phyloP scores from a whole-genome alignment of 1,284 basidiomycete genomes.

The Trichosporon sp. region DNA sequence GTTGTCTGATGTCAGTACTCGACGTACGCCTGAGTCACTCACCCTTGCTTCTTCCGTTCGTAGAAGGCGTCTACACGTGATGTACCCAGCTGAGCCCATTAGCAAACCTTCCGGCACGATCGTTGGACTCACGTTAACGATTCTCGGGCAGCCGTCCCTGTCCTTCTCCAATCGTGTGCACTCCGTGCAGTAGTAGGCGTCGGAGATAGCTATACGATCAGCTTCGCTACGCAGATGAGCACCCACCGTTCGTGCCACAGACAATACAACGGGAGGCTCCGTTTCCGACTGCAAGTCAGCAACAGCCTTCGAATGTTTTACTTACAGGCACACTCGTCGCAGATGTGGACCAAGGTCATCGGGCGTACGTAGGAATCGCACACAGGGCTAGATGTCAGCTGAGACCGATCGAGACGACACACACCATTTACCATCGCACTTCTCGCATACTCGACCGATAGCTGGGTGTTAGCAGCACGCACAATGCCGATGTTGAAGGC shows the following conservation, averaged over 20 bases:
- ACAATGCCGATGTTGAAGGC: too few species aligned
- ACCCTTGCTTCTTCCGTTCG: constrained; percentile 44
- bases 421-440: constrained; percentile 98
- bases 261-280: constrained; percentile 97
- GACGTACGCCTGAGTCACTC: neutral
- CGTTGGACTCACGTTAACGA: constrained; percentile 62
- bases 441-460: constrained; percentile 95
- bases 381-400: constrained; percentile 63
- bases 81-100: constrained; percentile 32
- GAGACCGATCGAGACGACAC: constrained; percentile 30
- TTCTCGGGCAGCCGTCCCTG: constrained; percentile 96
- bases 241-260: constrained; percentile 81
- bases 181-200: constrained; percentile 95
- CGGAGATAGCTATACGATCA: constrained; percentile 73
- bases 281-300: constrained; percentile 62
- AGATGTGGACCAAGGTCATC: constrained; percentile 94
- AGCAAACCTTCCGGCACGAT: constrained; percentile 4
- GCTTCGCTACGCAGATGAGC: neutral
- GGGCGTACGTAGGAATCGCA: constrained; percentile 99
- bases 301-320: constrained; percentile 1
- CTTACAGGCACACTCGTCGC: constrained; percentile 91
- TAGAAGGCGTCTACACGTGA: constrained; percentile 46
- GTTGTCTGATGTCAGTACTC: constrained; percentile 18
- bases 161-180: constrained; percentile 96
- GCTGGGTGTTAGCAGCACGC: constrained; percentile 53